These are phyloP conservation scores for Purpureocillium takamizusanense DNA, from an alignment of 2,329 filamentous ascomycete species.

Conservation along the genomic window DNA sequence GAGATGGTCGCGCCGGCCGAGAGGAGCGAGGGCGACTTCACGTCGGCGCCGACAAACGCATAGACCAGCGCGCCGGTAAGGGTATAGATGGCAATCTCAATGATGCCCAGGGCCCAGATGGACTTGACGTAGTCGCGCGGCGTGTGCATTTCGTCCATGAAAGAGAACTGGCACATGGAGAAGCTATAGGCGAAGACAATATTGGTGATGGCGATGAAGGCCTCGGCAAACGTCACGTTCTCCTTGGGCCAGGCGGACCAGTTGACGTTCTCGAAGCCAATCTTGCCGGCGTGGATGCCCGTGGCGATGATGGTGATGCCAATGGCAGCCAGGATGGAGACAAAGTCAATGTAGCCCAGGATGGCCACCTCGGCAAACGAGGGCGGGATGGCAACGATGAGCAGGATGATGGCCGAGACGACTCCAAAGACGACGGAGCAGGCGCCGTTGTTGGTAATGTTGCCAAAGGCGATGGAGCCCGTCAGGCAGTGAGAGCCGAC, in stretches of 20 bases:
- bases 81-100: conserved; percentile 58
- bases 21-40: conserved; percentile 59
- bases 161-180: conserved; percentile 41
- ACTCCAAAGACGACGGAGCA: conserved; percentile 37
- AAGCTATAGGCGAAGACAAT: conserved; percentile 63
- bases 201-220: conserved; percentile 54
- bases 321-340: conserved; percentile 55
- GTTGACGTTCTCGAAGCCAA: conserved; percentile 20
- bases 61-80: conserved; percentile 60
- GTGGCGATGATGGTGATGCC: conserved; percentile 59
- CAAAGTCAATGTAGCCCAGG: conserved; percentile 46
- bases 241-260: conserved; percentile 39
- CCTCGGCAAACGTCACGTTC: conserved; percentile 39
- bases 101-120: conserved; percentile 50
- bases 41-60: conserved; percentile 54
- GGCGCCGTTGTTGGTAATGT: conserved; percentile 45
- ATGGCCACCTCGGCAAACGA: conserved; percentile 40
- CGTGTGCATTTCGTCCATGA: conserved; percentile 46
- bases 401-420: conserved; percentile 35
- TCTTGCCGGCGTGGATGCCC: conserved; percentile 32
- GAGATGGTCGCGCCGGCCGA: conserved; percentile 50
- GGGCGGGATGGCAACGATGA: conserved; percentile 35
- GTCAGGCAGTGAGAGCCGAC: conserved; percentile 65
- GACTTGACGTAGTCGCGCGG: conserved; percentile 40
- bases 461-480: conserved; percentile 60